Conservation (phyloP, 2,329 filamentous ascomycete genomes). For the Epichloe scottii region DNA sequence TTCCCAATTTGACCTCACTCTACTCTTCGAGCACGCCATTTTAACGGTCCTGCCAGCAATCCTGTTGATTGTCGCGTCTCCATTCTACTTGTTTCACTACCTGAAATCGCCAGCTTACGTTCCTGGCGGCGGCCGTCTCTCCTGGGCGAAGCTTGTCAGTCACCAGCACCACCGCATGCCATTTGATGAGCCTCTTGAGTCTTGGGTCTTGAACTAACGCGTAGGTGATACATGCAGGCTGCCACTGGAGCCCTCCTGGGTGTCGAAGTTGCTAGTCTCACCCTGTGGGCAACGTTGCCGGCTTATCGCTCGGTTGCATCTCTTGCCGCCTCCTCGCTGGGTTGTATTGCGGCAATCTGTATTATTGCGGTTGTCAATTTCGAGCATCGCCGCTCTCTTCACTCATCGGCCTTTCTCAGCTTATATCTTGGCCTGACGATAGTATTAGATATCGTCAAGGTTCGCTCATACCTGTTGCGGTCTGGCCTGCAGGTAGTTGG, state of each 20-base stretch:
- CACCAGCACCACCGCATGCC: neutral
- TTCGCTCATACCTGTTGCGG: slow-evolving; percentile 16
- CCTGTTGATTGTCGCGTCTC: slow-evolving; percentile 4
- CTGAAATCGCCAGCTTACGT: slow-evolving; percentile 4
- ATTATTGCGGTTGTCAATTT: slow-evolving; percentile 16
- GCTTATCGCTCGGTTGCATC: slow-evolving; percentile 11
- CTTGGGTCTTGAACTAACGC: too few species aligned
- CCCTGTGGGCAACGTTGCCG: slow-evolving; percentile 5
- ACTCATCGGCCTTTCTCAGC: slow-evolving; percentile 28
- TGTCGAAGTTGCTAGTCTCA: slow-evolving; percentile 17
- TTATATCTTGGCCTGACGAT: slow-evolving; percentile 26
- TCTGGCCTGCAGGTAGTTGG: neutral
- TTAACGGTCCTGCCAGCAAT: slow-evolving; percentile 7
- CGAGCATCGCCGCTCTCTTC: slow-evolving; percentile 22
- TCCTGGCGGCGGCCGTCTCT: slow-evolving; percentile 1
- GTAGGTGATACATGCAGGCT: slow-evolving; percentile 7
- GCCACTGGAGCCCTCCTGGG: slow-evolving; percentile 12
- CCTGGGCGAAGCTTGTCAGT: slow-evolving; percentile 12
- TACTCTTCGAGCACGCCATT: slow-evolving; percentile 11
- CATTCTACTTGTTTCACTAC: slow-evolving; percentile 4
- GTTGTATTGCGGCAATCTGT: slow-evolving; percentile 13
- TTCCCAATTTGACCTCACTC: slow-evolving; percentile 12
- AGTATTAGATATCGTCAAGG: slow-evolving; percentile 26
- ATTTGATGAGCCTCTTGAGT: neutral
- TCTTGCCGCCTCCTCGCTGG: slow-evolving; percentile 16